A percentile compares a stretch with the other conserved stretches of the same genome.
These are phyloP conservation scores for Melocanna baccifera DNA, from an alignment of 176 grass and related monocot genomes.

Conservation along the genomic window DNA sequence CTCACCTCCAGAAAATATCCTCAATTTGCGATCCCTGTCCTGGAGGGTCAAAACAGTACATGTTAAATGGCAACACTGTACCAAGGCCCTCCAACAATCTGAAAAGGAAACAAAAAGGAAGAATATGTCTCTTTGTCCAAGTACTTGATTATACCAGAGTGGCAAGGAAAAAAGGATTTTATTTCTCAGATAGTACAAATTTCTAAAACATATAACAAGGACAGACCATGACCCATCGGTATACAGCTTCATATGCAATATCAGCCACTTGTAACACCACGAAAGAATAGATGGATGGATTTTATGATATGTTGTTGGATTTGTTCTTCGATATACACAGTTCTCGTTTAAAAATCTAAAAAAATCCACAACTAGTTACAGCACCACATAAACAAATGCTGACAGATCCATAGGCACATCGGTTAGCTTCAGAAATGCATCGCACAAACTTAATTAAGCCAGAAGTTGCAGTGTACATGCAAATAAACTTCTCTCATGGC, in stretches of 20 bases:
- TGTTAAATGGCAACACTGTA: background rate
- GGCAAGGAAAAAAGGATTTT: background rate
- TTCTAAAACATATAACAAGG: background rate
- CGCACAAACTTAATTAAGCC: background rate
- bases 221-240: background rate
- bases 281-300: background rate
- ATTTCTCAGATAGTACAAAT: background rate
- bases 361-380: background rate
- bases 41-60: conserved; percentile 22
- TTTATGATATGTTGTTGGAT: background rate
- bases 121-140: background rate
- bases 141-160: background rate
- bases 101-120: background rate
- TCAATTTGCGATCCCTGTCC: conserved; percentile 85
- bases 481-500: background rate
- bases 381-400: background rate
- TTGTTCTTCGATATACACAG: background rate
- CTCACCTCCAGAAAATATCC: conserved; percentile 73
- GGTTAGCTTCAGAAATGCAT: background rate
- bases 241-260: background rate
- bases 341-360: background rate
- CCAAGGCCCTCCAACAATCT: background rate
- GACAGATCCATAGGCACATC: background rate
- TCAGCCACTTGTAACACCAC: background rate
- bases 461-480: background rate